Conservation (phyloP, 306 rosid species). For the Castanea mollissima region DNA sequence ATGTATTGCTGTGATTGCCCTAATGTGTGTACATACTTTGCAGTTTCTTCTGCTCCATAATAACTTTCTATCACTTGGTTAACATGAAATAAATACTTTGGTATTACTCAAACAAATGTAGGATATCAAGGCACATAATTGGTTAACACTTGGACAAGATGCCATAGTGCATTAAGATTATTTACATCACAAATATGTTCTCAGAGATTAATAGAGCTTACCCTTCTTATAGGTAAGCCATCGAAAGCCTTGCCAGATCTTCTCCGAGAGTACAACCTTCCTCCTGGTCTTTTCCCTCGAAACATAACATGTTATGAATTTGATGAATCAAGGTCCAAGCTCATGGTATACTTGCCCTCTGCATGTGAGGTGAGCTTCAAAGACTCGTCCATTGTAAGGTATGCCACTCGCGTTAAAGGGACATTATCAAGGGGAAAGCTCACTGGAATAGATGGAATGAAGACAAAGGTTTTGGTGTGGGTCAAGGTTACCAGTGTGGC, state of each 20-base stretch:
- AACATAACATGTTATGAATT: slow-evolving; percentile 49
- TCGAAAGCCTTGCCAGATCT: slow-evolving; percentile 33
- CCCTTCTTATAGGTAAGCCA: slow-evolving; percentile 21
- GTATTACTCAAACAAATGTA: not conserved
- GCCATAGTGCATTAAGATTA: not conserved
- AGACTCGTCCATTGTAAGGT: slow-evolving; percentile 57
- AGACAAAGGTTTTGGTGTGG: slow-evolving; percentile 54
- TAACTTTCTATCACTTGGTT: not conserved
- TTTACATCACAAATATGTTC: not conserved
- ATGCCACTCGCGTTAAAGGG: slow-evolving; percentile 46
- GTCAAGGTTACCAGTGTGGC: slow-evolving; percentile 47
- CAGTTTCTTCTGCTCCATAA: not conserved
- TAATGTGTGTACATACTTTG: not conserved
- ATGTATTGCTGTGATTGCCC: not conserved
- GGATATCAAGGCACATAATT: not conserved
- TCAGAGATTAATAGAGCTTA: not conserved
- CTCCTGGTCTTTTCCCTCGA: slow-evolving; percentile 34
- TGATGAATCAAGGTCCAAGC: slow-evolving; percentile 49
- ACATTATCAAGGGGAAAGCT: slow-evolving; percentile 50
- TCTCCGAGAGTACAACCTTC: slow-evolving; percentile 41
- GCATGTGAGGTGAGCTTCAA: slow-evolving; percentile 60
- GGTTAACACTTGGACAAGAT: not conserved
- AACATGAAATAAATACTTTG: not conserved
- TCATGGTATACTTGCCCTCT: slow-evolving; percentile 40
- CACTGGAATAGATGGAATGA: slow-evolving; percentile 46